phyloP scores from a whole-genome alignment of 164 flowering plant genomes.

The Taxillus chinensis region DNA sequence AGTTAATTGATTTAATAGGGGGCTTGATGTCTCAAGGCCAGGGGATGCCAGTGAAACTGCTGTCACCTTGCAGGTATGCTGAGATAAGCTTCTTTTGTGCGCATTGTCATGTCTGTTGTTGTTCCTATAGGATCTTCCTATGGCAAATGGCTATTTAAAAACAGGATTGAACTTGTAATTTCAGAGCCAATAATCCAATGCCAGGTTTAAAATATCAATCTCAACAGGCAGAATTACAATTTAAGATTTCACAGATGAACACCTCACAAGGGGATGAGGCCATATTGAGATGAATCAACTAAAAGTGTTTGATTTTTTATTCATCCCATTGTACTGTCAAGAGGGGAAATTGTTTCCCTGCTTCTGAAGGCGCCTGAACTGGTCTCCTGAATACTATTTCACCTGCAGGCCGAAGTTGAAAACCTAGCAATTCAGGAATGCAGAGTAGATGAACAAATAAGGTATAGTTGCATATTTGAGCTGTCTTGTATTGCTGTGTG shows the following conservation, averaged over 20 bases:
- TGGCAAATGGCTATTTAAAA: no score
- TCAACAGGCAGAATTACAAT: no score
- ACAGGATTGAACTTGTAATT: no score
- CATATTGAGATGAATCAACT: no score
- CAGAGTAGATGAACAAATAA: constrained; percentile 6
- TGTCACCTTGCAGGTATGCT: constrained; percentile 54
- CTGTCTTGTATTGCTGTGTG: not conserved
- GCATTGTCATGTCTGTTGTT: not conserved
- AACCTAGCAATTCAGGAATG: not conserved
- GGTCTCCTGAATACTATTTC: not conserved
- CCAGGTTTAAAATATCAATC: no score
- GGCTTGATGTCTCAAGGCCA: constrained; percentile 60
- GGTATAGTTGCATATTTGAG: constrained; percentile 27
- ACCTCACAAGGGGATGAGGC: no score
- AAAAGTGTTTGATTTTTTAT: no score
- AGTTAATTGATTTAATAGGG: constrained; percentile 36
- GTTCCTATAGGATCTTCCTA: not conserved
- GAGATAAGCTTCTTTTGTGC: not conserved
- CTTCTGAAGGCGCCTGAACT: not conserved
- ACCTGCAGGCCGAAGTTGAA: constrained; percentile 4
- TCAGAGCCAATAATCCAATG: no score
- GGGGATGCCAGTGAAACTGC: constrained; percentile 50
- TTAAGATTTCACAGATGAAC: no score
- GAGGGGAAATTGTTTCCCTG: not conserved
- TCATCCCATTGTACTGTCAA: not conserved